Conservation (phyloP, 2,329 filamentous ascomycete species). For the Macrophomina pseudophaseolina region DNA sequence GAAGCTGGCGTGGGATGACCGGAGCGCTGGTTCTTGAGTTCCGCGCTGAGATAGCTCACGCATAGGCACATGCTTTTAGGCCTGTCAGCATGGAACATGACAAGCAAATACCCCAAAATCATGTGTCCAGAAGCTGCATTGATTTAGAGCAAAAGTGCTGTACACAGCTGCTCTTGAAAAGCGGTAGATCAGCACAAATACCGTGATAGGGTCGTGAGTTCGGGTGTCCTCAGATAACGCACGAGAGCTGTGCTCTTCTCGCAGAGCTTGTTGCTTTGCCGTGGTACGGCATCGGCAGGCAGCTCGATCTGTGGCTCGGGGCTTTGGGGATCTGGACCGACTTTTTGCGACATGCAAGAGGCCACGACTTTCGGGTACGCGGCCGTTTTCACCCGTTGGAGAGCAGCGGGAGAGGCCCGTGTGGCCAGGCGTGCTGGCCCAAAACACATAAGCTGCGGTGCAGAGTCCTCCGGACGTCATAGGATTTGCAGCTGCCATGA, state of each 20-base stretch:
- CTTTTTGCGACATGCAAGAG: neutral
- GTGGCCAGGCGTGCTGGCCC: neutral
- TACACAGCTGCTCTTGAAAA: no score
- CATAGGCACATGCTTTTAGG: neutral
- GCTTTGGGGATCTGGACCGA: neutral
- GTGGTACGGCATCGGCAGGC: neutral
- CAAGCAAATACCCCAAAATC: no score
- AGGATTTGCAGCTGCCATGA: slow-evolving; percentile 19
- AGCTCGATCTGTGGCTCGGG: neutral
- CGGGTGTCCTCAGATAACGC: no score
- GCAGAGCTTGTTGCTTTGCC: neutral
- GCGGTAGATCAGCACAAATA: no score
- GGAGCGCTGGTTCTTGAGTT: neutral
- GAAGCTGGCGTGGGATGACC: neutral
- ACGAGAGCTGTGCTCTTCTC: no score
- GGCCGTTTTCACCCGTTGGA: neutral
- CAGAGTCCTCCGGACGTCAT: neutral
- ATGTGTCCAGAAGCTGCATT: no score
- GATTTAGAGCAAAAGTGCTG: no score
- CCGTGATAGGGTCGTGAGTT: no score
- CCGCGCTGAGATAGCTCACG: neutral
- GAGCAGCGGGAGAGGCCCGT: neutral
- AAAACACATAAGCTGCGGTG: neutral
- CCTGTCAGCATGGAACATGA: no score
- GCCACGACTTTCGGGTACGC: neutral